Evolutionary conservation across 805 yeast species (phyloP), one percentile per base, ranked within the genome.

Genomic region (Candida nemodendra): DNA sequence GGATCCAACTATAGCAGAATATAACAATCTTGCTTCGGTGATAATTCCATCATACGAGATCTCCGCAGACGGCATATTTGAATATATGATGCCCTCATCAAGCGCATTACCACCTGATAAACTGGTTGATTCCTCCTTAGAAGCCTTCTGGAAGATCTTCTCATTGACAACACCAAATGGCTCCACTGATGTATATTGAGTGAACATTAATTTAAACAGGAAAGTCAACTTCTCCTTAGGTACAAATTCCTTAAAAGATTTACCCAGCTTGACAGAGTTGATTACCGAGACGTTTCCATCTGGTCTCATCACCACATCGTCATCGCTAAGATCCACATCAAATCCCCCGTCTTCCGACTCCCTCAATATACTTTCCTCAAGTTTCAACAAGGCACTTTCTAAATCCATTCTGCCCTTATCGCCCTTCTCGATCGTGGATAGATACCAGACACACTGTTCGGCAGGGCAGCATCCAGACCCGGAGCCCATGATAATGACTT

Each of bases 371-470:
- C 90, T 74, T 30, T 74, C 74, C 57, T 90, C 96, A 76, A 91
- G 74, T 52, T 86, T 85, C 45, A 70, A 72, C 40, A 85, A 73
- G 5, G 96, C 97, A 36, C 80, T 71, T 57, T 84, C 91, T 48
- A 91, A 70, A 61, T 89, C 96, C 48, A 67, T 68, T 50, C 84
- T 78, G 4, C 90, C 96, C 45, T 77, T 74, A 31, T 69, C 72
- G 30, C 81, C 78, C 39, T 74, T 77, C 60, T 85, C 95, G 41
- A 78, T 75, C 3, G 95, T 81, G 27, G 90, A 80, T 47, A 88
- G 69, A 65, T 86, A 90, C 98, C 98, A 91, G 38, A 90, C 77
- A 38, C 91, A 78, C 53, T 89, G 90, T 30, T 86, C 93, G n/a
- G 59, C 59, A 2, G 96, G 95, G 49, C 95, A 88, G 48, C 84